Evolutionary conservation across 2,329 filamentous ascomycete species (phyloP).

Genomic region (Pezicula rhizophila): DNA sequence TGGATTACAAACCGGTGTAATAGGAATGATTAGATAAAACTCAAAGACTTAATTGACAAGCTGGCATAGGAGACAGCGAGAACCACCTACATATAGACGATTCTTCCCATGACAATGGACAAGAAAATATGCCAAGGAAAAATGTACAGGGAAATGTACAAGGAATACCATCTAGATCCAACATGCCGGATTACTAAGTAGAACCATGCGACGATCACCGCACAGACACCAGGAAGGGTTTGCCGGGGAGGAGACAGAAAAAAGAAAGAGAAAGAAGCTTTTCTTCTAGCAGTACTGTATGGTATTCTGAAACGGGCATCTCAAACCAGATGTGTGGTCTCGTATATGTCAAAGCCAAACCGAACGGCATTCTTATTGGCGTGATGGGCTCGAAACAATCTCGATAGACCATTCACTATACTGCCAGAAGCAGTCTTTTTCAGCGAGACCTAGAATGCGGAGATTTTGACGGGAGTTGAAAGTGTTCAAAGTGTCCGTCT

Average conservation of each 20-base stretch:
- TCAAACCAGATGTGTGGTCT: not conserved
- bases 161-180: not conserved
- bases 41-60: not conserved
- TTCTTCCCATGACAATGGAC: not conserved
- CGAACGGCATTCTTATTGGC: not conserved
- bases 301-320: not conserved
- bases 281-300: not conserved
- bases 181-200: not conserved
- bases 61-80: not conserved
- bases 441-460: not conserved
- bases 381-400: not conserved
- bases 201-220: not conserved
- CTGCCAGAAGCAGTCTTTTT: not conserved
- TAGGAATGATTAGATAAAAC: not conserved
- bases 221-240: not conserved
- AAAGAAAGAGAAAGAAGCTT: not conserved
- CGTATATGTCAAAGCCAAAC: not conserved
- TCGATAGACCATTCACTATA: not conserved
- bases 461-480: not conserved
- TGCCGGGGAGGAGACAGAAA: too few relatives aligned
- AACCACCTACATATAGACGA: not conserved
- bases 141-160: not conserved
- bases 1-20: not conserved
- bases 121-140: too few relatives aligned
- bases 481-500: not conserved